Base-by-base conservation (phyloP, 345 rosid genomes). In the Ailanthus altissimus region DNA sequence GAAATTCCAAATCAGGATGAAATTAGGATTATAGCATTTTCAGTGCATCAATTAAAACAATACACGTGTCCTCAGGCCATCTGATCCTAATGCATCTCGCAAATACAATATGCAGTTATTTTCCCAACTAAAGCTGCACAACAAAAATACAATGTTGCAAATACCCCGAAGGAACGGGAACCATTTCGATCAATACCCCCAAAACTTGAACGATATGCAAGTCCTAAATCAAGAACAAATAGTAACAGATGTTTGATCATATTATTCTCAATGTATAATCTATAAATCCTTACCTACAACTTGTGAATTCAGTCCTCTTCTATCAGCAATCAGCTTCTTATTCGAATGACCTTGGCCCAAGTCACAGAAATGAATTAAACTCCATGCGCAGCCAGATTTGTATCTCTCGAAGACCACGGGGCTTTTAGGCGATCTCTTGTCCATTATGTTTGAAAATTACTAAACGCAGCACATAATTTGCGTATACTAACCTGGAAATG, bases 321-420 rank as follows among this genome's bases (percentile, higher is more conserved):
- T 75, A 49, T 83, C 80, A 56, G 92, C 79, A 81, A 85, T 84
- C 80, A 86, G 80, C 84, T 88, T 89, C 85, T 43, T 56, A 46
- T 73, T 87, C 56, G 89, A 83, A 65, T 71, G 81, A 16, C 81
- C 79, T 68, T 83, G 86, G 54, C 88, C 84, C 75, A 91, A 86
- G 75, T 80, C 87, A 14, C 89, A 86, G 72, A 89, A 80, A 32
- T 77, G 83, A 58, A 88, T 82, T 49, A 91, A 77, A 74, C 89
- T 75, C 87, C 87, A 84, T 12, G 86, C 87, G 62, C 95, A 89
- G 75, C 92, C 88, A 15, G 93, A 87, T 85, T 89, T 89, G 79
- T 90, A 82, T 69, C 77, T 85, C 78, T 89, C 94, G 58, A 84
- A 86, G 62, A 83, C 36, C 56, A 81, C 77, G 71, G 93, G 94